Evolutionary conservation across 257 asterid species (phyloP).

Genomic region (Mentha longifolia): DNA sequence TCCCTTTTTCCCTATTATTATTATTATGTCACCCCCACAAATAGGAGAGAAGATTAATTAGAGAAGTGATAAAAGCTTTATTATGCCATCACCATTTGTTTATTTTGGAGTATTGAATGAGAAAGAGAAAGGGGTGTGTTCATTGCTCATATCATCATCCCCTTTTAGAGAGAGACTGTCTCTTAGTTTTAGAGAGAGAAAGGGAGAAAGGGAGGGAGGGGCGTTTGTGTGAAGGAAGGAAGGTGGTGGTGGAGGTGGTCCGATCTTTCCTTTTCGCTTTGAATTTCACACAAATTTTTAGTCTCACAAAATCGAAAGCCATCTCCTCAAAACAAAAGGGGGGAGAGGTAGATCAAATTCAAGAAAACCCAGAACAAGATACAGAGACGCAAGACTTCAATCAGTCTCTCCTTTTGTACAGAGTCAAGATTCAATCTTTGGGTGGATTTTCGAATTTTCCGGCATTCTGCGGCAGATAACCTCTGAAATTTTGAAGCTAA

Average conservation of each 20-base stretch:
- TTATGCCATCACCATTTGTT: conserved; percentile 36
- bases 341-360: conserved; percentile 18
- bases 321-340: not conserved
- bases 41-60: conserved; percentile 20
- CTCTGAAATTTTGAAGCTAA: not conserved
- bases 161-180: conserved; percentile 23
- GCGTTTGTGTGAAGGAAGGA: conserved; percentile 50
- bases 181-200: conserved; percentile 28
- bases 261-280: conserved; percentile 66
- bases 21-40: conserved; percentile 35
- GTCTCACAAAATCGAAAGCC: conserved; percentile 32
- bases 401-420: conserved; percentile 27
- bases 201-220: conserved; percentile 16
- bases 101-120: conserved; percentile 46
- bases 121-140: conserved; percentile 45
- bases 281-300: conserved; percentile 44
- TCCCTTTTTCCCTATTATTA: not conserved
- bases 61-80: conserved; percentile 20
- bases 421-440: conserved; percentile 32
- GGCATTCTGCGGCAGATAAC: conserved; percentile 22
- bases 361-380: not conserved
- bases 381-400: conserved; percentile 15
- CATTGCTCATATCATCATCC: conserved; percentile 35
- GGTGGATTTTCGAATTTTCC: conserved; percentile 5
- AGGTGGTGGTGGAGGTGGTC: conserved; percentile 28